These are phyloP conservation scores for Asterochloris erici DNA, from an alignment of 139 green algal genomes.

Conservation along the genomic window DNA sequence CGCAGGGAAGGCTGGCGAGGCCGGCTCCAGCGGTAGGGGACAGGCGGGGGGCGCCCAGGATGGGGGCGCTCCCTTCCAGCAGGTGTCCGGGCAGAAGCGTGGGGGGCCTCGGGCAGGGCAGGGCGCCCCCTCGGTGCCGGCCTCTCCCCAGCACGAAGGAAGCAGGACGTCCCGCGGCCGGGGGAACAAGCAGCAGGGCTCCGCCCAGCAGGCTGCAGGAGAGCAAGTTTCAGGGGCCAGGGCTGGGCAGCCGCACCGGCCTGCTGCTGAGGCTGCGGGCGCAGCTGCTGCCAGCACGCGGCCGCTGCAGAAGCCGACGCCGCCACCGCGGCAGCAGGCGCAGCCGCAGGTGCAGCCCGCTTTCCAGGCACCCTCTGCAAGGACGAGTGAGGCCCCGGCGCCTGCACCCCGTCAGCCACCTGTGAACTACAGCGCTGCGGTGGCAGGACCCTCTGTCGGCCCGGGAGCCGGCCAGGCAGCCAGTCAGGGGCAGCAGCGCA, in stretches of 20 bases:
- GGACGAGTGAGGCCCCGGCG: too few relatives aligned
- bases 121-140: slow-evolving; percentile 2
- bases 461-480: too few relatives aligned
- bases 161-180: neutral
- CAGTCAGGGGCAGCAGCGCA: too few relatives aligned
- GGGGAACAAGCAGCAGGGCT: neutral
- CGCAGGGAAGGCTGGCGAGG: too few relatives aligned
- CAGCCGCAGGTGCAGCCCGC: neutral
- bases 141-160: neutral
- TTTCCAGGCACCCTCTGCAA: too few relatives aligned
- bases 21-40: too few relatives aligned
- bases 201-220: neutral
- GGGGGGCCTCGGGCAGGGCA: neutral
- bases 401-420: too few relatives aligned
- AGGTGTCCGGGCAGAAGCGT: neutral
- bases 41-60: too few relatives aligned
- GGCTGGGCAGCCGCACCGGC: neutral
- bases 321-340: neutral
- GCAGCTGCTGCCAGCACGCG: neutral
- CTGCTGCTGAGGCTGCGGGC: neutral
- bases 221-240: neutral
- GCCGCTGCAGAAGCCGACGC: neutral
- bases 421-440: too few relatives aligned
- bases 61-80: neutral
- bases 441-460: too few relatives aligned